These are phyloP conservation scores for Kwoniella pini DNA, from an alignment of 768 basidiomycete species.

Conservation along the genomic window DNA sequence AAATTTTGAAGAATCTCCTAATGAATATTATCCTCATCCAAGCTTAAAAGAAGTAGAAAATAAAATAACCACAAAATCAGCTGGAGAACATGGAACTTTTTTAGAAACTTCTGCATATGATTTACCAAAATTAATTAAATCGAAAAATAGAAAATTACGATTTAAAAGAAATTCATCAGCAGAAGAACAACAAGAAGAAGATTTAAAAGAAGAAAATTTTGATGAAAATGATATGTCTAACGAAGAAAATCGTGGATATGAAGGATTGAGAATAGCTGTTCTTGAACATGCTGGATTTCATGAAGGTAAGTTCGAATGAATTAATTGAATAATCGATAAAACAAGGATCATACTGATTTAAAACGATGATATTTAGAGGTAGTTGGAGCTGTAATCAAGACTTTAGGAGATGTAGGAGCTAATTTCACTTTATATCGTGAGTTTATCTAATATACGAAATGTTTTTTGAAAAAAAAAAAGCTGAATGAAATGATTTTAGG, in stretches of 20 bases:
- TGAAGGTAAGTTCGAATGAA: conserved; percentile 6
- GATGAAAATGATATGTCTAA: not conserved
- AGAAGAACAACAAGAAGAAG: not conserved
- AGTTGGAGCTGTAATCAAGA: conserved; percentile 22
- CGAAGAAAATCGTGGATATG: not conserved
- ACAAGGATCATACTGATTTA: no score
- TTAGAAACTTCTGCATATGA: conserved; percentile 11
- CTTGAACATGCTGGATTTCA: conserved; percentile 28
- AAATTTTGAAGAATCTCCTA: not conserved
- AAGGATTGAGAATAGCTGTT: conserved; percentile 15
- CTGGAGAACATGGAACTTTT: conserved; percentile 4
- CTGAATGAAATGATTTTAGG: conserved; percentile 1
- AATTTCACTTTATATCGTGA: conserved; percentile 18
- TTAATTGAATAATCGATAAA: no score
- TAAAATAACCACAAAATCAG: not conserved
- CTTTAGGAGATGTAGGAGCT: conserved; percentile 13
- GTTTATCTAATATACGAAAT: not conserved
- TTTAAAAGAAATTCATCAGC: not conserved
- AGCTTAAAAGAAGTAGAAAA: not conserved
- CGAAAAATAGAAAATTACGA: not conserved
- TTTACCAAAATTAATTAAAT: conserved; percentile 6
- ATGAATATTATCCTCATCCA: not conserved
- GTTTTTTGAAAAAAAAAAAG: no score
- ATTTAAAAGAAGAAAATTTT: no score
- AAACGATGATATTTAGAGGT: conserved; percentile 13